Base-by-base conservation (phyloP, 495 filamentous ascomycete genomes). In the Hypoxylon trugodes region DNA sequence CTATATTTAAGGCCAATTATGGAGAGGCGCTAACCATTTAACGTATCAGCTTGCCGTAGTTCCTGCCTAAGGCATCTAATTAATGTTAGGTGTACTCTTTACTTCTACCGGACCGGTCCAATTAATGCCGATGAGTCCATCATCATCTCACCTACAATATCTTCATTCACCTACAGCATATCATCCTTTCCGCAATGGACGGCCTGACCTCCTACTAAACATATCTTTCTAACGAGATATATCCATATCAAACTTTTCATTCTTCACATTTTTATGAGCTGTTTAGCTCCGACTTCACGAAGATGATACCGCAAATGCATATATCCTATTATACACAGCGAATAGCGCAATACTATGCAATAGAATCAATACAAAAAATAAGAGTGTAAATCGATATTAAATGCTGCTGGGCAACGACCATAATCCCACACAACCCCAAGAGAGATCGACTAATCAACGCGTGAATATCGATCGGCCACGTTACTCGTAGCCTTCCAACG, bases 231-330 rank as follows among this genome's bases (percentile, higher is more conserved):
- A 15, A 38, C 0, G 43, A 38, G 10, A 42, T 10, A 60, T 50
- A 62, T 21, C 10, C 7, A 19, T 41, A 21, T 13, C n/a, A n/a
- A n/a, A n/a, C n/a, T n/a, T n/a, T n/a, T 26, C 12, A 57, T 24
- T 45, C 6, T 46, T 15, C 37, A 24, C 28, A 38, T 36, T 53
- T 64, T 35, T 56, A 18, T 19, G 58, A 57, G 50, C 65, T 68
- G 32, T 51, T n/a, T 19, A 55, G 62, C 61, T 66, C 61, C 26
- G 21, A 53, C 37, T 21, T 33, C 45, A 48, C 66, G 76, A 88
- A 85, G 65, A 91, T 91, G 88, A 78, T 85, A 78, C 78, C 76
- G 73, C 78, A 77, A 80, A 76, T 87, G 75, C 77, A 81, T 32
- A 72, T 33, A 56, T 32, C 66, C 35, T 66, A n/a, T n/a, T n/a